These are phyloP conservation scores for Daldinia vernicosa DNA, from an alignment of 495 filamentous ascomycete genomes.

Conservation along the genomic window DNA sequence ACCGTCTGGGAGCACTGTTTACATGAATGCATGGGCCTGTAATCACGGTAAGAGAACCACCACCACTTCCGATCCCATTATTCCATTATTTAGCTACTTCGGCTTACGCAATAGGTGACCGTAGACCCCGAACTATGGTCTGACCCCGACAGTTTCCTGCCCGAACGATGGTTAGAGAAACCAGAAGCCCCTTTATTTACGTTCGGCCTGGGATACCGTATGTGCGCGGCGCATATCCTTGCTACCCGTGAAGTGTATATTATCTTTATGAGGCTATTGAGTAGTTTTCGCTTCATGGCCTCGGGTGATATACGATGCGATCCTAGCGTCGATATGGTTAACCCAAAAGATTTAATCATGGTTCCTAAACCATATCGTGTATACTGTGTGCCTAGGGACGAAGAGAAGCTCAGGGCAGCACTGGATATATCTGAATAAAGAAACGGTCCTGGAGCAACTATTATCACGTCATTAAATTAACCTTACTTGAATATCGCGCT, in stretches of 20 bases:
- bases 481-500: background rate
- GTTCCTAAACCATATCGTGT: slow-evolving; percentile 65
- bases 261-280: slow-evolving; percentile 68
- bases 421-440: slow-evolving; percentile 31
- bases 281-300: slow-evolving; percentile 65
- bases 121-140: slow-evolving; percentile 65
- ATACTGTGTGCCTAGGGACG: slow-evolving; percentile 62
- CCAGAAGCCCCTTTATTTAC: slow-evolving; percentile 69
- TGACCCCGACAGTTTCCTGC: slow-evolving; percentile 66
- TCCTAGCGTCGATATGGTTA: slow-evolving; percentile 63
- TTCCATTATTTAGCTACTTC: background rate
- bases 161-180: slow-evolving; percentile 70
- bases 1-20: slow-evolving; percentile 67
- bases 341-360: slow-evolving; percentile 66
- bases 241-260: slow-evolving; percentile 73
- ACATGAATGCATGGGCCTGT: slow-evolving; percentile 73
- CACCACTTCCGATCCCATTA: background rate
- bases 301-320: slow-evolving; percentile 61
- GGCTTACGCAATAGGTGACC: background rate
- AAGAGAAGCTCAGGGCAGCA: slow-evolving; percentile 49
- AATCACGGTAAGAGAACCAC: slow-evolving; percentile 59
- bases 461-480: background rate
- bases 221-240: slow-evolving; percentile 71
- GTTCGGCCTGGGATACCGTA: slow-evolving; percentile 70
- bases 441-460: background rate